These are phyloP conservation scores for Pyrus hybrid DNA, from an alignment of 331 rosid genomes.

Conservation along the genomic window DNA sequence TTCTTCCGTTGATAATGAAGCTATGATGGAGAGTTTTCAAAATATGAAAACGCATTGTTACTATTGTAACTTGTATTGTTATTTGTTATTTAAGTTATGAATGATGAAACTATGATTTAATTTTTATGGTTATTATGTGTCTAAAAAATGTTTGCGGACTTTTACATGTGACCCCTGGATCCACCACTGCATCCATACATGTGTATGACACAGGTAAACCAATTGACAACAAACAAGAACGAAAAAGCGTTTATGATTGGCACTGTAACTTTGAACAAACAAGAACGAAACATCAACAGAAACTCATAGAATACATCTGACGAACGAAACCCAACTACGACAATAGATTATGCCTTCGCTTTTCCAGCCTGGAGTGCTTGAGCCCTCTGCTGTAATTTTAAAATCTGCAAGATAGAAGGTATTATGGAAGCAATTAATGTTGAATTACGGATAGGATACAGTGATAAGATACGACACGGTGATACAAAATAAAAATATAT, in stretches of 20 bases:
- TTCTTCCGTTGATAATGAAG: too few species aligned
- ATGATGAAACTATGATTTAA: too few species aligned
- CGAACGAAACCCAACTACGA: background rate
- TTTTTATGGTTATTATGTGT: too few species aligned
- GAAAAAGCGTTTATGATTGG: too few species aligned
- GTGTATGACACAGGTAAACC: background rate
- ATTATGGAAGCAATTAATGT: background rate
- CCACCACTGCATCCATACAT: background rate
- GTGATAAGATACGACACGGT: too few species aligned
- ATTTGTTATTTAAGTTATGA: too few species aligned
- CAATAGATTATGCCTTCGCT: slow-evolving; percentile 63
- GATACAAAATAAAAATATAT: too few species aligned
- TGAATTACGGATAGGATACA: background rate
- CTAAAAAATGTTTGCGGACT: too few species aligned
- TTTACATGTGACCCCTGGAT: too few species aligned
- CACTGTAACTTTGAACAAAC: background rate
- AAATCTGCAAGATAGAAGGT: slow-evolving; percentile 43
- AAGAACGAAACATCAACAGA: background rate
- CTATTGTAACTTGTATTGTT: too few species aligned
- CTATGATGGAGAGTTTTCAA: too few species aligned
- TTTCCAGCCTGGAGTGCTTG: slow-evolving; percentile 83
- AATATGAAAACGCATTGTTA: too few species aligned
- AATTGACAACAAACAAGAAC: background rate
- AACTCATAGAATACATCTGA: background rate
- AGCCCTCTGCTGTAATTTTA: slow-evolving; percentile 72